Evolutionary conservation across 2,329 filamentous ascomycete genomes (phyloP).

Genomic region (Drechmeria coniospora): DNA sequence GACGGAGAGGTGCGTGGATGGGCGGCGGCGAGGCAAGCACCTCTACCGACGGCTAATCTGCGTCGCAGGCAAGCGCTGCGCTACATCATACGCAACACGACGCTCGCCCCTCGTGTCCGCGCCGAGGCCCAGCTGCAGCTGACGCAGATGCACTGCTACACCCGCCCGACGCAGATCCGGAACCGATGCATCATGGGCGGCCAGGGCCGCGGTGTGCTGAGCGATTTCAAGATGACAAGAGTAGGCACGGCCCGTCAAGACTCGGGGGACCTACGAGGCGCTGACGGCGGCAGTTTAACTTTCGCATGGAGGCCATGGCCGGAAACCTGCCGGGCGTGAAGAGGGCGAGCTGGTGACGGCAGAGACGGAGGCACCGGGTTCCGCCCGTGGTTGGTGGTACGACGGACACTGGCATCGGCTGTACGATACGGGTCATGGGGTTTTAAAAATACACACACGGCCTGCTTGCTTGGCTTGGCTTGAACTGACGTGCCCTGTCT

Average conservation of each 20-base stretch:
- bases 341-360: conserved; percentile 80
- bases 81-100: conserved; percentile 88
- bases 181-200: conserved; percentile 88
- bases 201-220: conserved; percentile 77
- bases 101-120: conserved; percentile 64
- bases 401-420: too few species aligned
- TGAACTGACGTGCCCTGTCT: too few species aligned
- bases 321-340: conserved; percentile 82
- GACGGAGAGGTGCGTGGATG: conserved; percentile 70
- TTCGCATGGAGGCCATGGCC: conserved; percentile 73
- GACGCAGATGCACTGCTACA: conserved; percentile 92
- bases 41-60: too few species aligned
- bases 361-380: too few species aligned
- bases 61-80: conserved; percentile 72
- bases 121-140: conserved; percentile 88
- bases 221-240: conserved; percentile 82
- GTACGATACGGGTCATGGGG: too few species aligned
- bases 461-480: too few species aligned
- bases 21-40: too few species aligned
- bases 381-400: too few species aligned
- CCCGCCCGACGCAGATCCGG: conserved; percentile 79
- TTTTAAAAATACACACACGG: too few species aligned
- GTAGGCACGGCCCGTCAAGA: conserved; percentile 36
- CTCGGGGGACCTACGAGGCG: conserved; percentile 6
- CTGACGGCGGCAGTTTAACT: conserved; percentile 58